A percentile compares a stretch with the other conserved stretches of the same genome.
These are phyloP conservation scores for Dacryopinax spathularia DNA, from an alignment of 768 basidiomycete genomes.

Conservation along the genomic window DNA sequence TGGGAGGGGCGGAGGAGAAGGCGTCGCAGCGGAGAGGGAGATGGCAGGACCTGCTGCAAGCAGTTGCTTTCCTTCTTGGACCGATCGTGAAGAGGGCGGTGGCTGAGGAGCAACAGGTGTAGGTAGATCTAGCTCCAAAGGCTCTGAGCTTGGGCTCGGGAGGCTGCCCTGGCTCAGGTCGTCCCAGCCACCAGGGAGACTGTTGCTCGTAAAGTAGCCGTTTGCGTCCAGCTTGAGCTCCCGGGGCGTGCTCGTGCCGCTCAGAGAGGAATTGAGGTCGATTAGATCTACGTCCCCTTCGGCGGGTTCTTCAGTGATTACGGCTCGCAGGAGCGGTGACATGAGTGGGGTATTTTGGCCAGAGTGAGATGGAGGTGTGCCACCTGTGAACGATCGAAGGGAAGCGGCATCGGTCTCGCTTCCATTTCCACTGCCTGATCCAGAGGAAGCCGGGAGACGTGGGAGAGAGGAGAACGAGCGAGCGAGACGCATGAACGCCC, in stretches of 20 bases:
- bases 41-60: not conserved
- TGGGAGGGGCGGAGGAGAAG: not conserved
- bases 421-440: not conserved
- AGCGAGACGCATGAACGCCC: slow-evolving; percentile 60
- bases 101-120: not conserved
- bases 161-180: no score
- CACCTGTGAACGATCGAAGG: not conserved
- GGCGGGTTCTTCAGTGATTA: not conserved
- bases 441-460: not conserved
- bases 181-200: no score
- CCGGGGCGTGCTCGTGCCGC: no score
- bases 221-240: not conserved
- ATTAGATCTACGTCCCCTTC: not conserved
- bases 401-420: not conserved
- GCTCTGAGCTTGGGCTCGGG: not conserved
- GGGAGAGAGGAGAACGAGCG: not conserved
- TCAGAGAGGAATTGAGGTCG: not conserved
- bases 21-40: not conserved
- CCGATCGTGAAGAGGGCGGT: no score
- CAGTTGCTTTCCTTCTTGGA: no score
- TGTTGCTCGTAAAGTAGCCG: not conserved
- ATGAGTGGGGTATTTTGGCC: not conserved
- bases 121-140: not conserved
- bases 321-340: not conserved
- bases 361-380: not conserved